Base-by-base conservation (phyloP, 2,329 filamentous ascomycete species). In the Diaporthe sp. region DNA sequence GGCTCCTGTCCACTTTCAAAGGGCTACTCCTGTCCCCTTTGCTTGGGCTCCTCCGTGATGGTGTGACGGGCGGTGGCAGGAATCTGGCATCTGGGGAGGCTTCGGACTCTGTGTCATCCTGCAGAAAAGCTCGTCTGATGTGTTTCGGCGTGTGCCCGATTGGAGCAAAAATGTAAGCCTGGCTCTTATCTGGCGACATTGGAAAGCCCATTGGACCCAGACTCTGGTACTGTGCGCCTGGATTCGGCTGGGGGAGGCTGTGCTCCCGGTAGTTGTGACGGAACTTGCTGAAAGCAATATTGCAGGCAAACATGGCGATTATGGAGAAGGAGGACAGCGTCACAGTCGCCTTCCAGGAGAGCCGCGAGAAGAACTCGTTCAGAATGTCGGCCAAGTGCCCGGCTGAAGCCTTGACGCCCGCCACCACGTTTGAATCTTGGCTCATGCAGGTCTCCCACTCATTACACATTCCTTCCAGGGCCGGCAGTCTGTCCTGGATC, bases 341-440 rank as follows among this genome's bases (percentile, higher is more conserved):
- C 49, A 75, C 73, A n/a, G 75, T 76, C 6, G 75, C 72, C 25
- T 76, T 76, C 75, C 75, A 76, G 22, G 75, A 76, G 34, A 76
- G 55, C 4, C 74, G 60, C 10, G 61, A 58, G 6, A 98, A 93
- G 83, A 98, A 98, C 80, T 94, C 93, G 82, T 98, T 98, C 84
- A 98, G 93, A 55, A 99, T 98, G 81, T 95, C 92, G 0, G 96
- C 96, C 82, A 98, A 94, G 37, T 96, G 97, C 81, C 94, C 93
- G 7, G 95, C 96, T 25, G 94, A 95, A 53, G 98, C 92, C 80
- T 93, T 93, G 57, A 96, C 93, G 51, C 93, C 89, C 79, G 94
- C 95, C 74, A 98, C 92, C 74, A 92, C 91, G 60, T 92, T 89
- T 0, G 95, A 93, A 80, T 98, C 94, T 78, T 93, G 91, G 78